Evolutionary conservation across 2,329 filamentous ascomycete species (phyloP), one percentile per base, ranked within the genome.

Genomic region (Aspergillus fructus): DNA sequence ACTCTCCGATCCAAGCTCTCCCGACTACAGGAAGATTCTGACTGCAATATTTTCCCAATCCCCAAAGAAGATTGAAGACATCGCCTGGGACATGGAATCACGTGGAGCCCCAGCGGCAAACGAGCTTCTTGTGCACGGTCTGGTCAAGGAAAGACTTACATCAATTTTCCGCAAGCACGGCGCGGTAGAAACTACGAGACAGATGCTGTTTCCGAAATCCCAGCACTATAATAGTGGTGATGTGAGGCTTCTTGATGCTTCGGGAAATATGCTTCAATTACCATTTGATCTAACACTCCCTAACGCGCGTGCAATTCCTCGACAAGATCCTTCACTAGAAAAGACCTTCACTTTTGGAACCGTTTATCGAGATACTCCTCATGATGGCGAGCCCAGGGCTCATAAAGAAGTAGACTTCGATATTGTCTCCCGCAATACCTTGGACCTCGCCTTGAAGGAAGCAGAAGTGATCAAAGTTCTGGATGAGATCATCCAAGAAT

Each of bases 391-490:
- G 64, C 94, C 94, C 6, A 83, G 84, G 56, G 89, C 88, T 67
- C 89, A 91, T 70, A 89, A 90, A 9, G 94, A 97, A 70, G 93
- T 96, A 2, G 93, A 97, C 71, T 99, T 97, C 71, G 94, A 99
- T 74, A 92, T 99, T 59, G 84, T 96, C n/a, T 93, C 92, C 0
- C 84, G 85, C 45, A 88, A 93, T 64, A 88, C 89, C 1, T 76
- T 92, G 5, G 92, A 97, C 67, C 79, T 96, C 46, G 89, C 92
- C 1, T 74, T 97, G 55, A 96, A 96, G 68, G 94, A 99, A 74
- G 93, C 93, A 0, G 93, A 97, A 73, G 88, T 92, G 0, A 85
- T 99, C 64, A 97, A 97, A 67, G 93, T 97, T 2, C 78, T 97
- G 21, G 94, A 99, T 70, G 94, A 99, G 71, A 89, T 97, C 41